A percentile compares a stretch with the other conserved stretches of the same genome.
phyloP scores from a whole-genome alignment of 768 basidiomycete species.

The Naganishia vaughanmartiniae region DNA sequence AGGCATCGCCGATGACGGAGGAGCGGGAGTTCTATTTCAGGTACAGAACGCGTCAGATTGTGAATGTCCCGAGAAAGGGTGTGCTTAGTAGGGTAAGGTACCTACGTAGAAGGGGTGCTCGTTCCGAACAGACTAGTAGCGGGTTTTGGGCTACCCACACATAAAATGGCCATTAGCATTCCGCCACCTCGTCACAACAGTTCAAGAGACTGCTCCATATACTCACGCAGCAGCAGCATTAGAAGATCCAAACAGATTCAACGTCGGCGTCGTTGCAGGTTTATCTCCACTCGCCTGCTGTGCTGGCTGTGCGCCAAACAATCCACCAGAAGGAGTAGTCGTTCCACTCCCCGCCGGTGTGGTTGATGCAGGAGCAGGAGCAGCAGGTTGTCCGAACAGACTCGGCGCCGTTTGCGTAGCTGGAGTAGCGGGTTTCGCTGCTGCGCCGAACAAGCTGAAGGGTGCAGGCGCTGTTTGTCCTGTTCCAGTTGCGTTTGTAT shows the following conservation, averaged over 20 bases:
- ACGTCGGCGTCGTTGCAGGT: background rate
- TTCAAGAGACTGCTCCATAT: no score
- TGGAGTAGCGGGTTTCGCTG: background rate
- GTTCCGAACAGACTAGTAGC: conserved; percentile 10
- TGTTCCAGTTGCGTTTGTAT: background rate
- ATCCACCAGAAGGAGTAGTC: background rate
- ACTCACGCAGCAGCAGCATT: background rate
- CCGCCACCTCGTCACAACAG: no score
- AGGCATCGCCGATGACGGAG: background rate
- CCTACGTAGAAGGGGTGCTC: background rate
- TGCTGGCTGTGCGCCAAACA: background rate
- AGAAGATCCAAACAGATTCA: conserved; percentile 4
- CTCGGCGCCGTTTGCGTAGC: background rate
- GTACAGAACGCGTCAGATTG: background rate
- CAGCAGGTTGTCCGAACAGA: conserved; percentile 3
- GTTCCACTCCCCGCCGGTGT: background rate
- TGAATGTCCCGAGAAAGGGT: no score
- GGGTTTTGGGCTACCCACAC: background rate
- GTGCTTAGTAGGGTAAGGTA: background rate
- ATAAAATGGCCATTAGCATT: no score
- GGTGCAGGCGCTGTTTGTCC: background rate
- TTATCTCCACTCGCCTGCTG: background rate
- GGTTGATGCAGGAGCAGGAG: conserved; percentile 7
- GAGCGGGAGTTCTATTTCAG: background rate
- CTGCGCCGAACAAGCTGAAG: background rate